These are phyloP conservation scores for Lentinula guzmanii DNA, from an alignment of 768 basidiomycete genomes.

Conservation along the genomic window DNA sequence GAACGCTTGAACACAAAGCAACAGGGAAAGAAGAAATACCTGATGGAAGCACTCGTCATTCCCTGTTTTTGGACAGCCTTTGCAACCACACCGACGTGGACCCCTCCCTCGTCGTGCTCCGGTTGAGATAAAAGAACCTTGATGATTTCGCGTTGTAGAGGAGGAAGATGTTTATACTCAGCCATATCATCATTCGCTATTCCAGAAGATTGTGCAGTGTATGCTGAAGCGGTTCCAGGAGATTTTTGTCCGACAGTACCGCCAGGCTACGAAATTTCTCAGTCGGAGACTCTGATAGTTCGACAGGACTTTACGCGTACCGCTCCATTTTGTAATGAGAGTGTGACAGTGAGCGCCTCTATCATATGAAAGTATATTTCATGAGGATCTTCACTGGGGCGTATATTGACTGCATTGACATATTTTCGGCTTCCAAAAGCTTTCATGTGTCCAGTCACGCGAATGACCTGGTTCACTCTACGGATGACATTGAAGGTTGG, in stretches of 20 bases:
- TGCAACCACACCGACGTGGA: conserved; percentile 69
- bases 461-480: conserved; percentile 75
- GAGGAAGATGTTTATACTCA: conserved; percentile 51
- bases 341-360: conserved; percentile 65
- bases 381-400: conserved; percentile 59
- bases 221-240: conserved; percentile 27
- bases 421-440: conserved; percentile 76
- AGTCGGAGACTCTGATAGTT: not conserved
- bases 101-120: conserved; percentile 48
- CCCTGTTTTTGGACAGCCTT: conserved; percentile 47
- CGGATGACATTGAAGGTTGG: not conserved
- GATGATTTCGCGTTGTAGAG: conserved; percentile 59
- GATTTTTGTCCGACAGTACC: not conserved
- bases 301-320: conserved; percentile 31
- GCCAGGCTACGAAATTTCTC: not conserved
- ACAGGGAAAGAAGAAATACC: conserved; percentile 32
- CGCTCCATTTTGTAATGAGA: conserved; percentile 61
- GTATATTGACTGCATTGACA: conserved; percentile 73
- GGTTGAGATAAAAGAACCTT: conserved; percentile 50
- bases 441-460: conserved; percentile 79
- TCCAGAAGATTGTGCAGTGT: conserved; percentile 28
- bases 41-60: conserved; percentile 47
- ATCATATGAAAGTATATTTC: conserved; percentile 81
- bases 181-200: conserved; percentile 22
- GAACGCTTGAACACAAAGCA: not conserved